phyloP scores from a whole-genome alignment of 2,329 filamentous ascomycete genomes.

The Penicillium corylophilum region DNA sequence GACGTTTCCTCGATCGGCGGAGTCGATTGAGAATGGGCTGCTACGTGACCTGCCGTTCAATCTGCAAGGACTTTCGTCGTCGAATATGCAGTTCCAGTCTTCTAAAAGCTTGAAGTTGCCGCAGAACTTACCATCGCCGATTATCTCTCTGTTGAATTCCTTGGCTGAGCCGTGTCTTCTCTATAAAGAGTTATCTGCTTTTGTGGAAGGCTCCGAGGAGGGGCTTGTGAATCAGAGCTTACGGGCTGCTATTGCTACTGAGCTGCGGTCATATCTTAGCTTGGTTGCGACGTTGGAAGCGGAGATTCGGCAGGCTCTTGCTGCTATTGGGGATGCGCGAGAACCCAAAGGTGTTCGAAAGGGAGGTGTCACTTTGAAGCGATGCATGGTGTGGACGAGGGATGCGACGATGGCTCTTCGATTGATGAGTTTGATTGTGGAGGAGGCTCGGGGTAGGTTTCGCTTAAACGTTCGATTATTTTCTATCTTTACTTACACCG shows the following conservation, averaged over 20 bases:
- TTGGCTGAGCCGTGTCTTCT: constrained; percentile 92
- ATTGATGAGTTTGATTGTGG: constrained; percentile 89
- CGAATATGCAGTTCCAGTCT: constrained; percentile 73
- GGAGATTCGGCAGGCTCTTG: constrained; percentile 81
- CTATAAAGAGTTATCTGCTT: constrained; percentile 75
- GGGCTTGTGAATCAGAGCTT: constrained; percentile 91
- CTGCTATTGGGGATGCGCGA: constrained; percentile 59
- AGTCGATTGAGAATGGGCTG: constrained; percentile 65
- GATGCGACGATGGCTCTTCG: constrained; percentile 95
- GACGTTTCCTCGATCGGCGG: constrained; percentile 47
- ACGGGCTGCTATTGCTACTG: constrained; percentile 77
- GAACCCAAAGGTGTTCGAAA: constrained; percentile 73
- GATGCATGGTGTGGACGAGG: constrained; percentile 95
- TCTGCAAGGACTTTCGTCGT: constrained; percentile 85
- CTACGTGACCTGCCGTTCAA: constrained; percentile 86
- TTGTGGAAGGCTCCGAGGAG: constrained; percentile 76
- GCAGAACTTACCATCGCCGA: constrained; percentile 72
- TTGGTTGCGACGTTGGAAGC: constrained; percentile 89
- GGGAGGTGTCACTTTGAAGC: constrained; percentile 86
- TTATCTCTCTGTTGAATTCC: constrained; percentile 83
- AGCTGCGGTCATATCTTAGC: constrained; percentile 85
- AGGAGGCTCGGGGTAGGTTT: constrained; percentile 73
- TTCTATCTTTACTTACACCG: not conserved
- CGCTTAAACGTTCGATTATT: not conserved
- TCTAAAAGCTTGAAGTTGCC: constrained; percentile 73